Base-by-base conservation (phyloP, 2,329 filamentous ascomycete species). In the Hypoxylon sp. region DNA sequence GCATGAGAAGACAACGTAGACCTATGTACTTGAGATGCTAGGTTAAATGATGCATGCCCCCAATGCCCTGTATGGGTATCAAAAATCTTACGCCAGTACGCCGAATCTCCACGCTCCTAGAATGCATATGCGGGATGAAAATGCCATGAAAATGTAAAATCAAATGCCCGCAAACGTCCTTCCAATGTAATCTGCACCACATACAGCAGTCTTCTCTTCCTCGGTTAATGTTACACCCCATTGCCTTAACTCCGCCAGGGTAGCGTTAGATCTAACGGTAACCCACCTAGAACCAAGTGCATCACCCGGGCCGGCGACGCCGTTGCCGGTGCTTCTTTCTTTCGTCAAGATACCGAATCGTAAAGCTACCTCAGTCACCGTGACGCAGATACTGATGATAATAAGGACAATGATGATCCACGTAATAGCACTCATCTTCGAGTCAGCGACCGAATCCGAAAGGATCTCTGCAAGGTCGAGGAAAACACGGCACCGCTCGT, bases 371-470 rank as follows among this genome's bases (percentile, higher is more conserved):
- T 99, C 96, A 3, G 92, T 91, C 55, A 93, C 92, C 1, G 96
- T 98, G 58, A 99, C 94, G 57, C 94, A 84, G 76, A 99, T 98
- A 77, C 92, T 95, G 72, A 98, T 84, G 51, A 97, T 81, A 77
- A 99, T 99, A 50, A 99, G 87, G 50, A 97, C 86, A 76, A 99
- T 99, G 80, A 98, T 92, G 80, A 99, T 98, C 95, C 95, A 98
- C 0, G 96, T 99, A 78, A 98, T 97, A 72, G 87, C 86, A 73
- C 94, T 97, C 92, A 98, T 98, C 80, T 97, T 98, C 72, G 93
- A 91, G 78, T 98, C 94, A 22, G 93, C 93, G 60, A 98, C 94
- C 1, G 90, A 93, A 81, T 99, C 95, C 13, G 92, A 94, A 1
- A 99, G 84, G 24, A 99, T 98, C 81, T 98, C 94, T 50, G 96